Conservation (phyloP, 257 asterid genomes). For the Capsicum chinense region DNA sequence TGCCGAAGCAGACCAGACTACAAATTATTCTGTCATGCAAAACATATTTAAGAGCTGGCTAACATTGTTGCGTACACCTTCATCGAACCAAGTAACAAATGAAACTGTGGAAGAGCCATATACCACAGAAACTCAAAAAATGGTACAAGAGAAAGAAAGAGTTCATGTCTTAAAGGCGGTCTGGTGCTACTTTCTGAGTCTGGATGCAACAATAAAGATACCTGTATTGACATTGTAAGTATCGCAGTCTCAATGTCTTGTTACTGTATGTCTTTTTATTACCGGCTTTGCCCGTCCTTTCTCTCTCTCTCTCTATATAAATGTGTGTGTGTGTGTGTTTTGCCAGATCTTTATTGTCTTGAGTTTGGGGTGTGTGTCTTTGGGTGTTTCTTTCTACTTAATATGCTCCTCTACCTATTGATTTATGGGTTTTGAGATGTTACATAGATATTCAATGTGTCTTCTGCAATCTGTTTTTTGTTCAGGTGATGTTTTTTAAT, state of each 20-base stretch:
- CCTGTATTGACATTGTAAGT: constrained; percentile 84
- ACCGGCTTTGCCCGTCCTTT: not conserved
- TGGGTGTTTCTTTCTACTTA: constrained; percentile 16
- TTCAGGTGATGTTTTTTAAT: not conserved
- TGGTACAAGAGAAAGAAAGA: constrained; percentile 49
- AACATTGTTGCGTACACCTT: constrained; percentile 58
- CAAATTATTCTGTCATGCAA: constrained; percentile 65
- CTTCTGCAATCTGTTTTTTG: not conserved
- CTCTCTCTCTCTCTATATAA: not conserved
- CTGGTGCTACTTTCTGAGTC: constrained; percentile 61
- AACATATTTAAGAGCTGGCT: constrained; percentile 78
- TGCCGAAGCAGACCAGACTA: constrained; percentile 48
- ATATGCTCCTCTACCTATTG: not conserved
- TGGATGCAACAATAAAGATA: constrained; percentile 73
- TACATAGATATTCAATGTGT: not conserved
- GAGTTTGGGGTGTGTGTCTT: not conserved
- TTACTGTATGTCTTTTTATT: constrained; percentile 5
- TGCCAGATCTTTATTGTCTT: not conserved
- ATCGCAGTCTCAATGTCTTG: constrained; percentile 3
- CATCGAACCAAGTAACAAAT: constrained; percentile 47
- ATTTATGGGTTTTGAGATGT: constrained; percentile 2
- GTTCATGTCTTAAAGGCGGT: constrained; percentile 48
- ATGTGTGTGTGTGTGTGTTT: too few relatives aligned
- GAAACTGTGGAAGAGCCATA: constrained; percentile 55
- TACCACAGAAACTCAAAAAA: constrained; percentile 41